Percentiles rank a stretch among this genome's conserved stretches.
Conservation (phyloP, 371 early-diverging fungal genomes). For the Mortierella sp. region DNA sequence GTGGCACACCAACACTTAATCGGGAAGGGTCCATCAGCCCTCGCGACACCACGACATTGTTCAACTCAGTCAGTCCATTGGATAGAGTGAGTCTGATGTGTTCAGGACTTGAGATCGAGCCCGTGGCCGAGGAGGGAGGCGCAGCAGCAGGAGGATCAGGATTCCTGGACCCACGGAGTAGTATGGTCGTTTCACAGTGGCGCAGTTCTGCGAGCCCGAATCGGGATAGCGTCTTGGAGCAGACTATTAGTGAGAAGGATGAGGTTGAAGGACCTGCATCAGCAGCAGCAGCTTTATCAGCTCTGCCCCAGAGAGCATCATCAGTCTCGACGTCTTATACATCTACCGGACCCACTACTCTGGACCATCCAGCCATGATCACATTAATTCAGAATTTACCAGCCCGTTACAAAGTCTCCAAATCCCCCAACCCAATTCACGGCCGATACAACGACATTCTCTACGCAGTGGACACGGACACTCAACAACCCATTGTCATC, state of each 20-base stretch:
- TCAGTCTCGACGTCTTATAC: conserved; percentile 34
- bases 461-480: conserved; percentile 49
- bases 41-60: conserved; percentile 35
- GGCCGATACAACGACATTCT: conserved; percentile 44
- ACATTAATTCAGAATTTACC: conserved; percentile 44
- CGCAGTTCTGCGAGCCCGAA: conserved; percentile 2
- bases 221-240: conserved; percentile 15
- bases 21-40: conserved; percentile 35
- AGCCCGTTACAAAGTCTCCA: conserved; percentile 42
- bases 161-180: conserved; percentile 20
- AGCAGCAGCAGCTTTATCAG: background rate
- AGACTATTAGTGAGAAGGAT: conserved; percentile 19
- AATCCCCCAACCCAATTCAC: conserved; percentile 49
- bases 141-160: background rate
- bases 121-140: conserved; percentile 28
- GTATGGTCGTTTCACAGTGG: conserved; percentile 14
- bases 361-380: conserved; percentile 40
- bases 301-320: conserved; percentile 4
- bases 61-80: conserved; percentile 52
- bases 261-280: conserved; percentile 12
- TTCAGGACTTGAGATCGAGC: conserved; percentile 36
- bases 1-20: conserved; percentile 12
- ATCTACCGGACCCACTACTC: conserved; percentile 20
- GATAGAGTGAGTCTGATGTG: conserved; percentile 54
- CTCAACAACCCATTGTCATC: conserved; percentile 53